A percentile compares a stretch with the other conserved stretches of the same genome.
Conservation (phyloP, 2,329 filamentous ascomycete genomes). For the Gremmenia infestans region DNA sequence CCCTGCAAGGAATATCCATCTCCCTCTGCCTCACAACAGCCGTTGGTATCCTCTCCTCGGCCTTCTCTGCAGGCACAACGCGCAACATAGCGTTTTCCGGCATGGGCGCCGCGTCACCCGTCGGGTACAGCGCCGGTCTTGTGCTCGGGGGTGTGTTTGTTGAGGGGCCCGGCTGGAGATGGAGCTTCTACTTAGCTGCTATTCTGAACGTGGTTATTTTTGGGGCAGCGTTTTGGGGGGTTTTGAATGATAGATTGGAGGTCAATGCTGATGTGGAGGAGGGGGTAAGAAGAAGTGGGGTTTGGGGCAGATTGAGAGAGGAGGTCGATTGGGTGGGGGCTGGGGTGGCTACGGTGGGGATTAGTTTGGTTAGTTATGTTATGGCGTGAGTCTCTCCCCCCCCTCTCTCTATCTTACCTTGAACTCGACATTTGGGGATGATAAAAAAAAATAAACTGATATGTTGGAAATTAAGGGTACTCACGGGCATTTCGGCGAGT, state of each 20-base stretch:
- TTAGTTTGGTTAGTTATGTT: neutral
- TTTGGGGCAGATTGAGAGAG: neutral
- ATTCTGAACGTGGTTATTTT: neutral
- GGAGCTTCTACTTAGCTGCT: neutral
- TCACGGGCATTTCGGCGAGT: slow-evolving; percentile 2
- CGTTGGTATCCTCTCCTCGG: neutral
- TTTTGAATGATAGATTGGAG: neutral
- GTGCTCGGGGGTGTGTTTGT: neutral
- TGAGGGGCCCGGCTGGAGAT: neutral
- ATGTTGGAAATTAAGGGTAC: neutral
- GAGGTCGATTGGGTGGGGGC: neutral
- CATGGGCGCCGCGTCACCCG: neutral
- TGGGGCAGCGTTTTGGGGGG: neutral
- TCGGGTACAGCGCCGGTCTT: neutral
- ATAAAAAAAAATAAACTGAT: neutral
- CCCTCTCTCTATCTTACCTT: neutral
- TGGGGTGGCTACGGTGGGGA: neutral
- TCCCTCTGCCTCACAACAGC: neutral
- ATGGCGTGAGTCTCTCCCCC: neutral
- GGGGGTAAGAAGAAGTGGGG: neutral
- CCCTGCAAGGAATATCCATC: neutral
- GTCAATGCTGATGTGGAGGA: too few species aligned
- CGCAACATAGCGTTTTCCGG: neutral
- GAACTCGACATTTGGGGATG: neutral
- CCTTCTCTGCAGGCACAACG: neutral